Percentiles rank a stretch among this genome's conserved stretches.
phyloP scores from a whole-genome alignment of 805 yeast genomes.

The Cyberlindnera xylosilytica region DNA sequence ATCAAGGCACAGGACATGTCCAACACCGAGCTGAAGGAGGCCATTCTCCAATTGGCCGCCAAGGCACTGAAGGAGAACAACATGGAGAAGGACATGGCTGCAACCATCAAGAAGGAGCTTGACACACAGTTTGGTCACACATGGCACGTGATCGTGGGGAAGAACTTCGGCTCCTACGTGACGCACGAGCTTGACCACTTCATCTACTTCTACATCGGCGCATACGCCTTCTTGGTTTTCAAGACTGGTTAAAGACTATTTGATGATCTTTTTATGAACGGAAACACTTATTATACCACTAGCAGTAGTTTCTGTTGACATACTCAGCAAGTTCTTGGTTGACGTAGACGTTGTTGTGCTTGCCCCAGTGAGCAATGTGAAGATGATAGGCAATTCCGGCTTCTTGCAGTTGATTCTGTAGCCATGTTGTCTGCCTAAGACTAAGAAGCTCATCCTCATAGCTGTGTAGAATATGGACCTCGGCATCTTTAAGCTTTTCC shows the following conservation, averaged over 20 bases:
- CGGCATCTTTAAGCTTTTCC: conserved; percentile 4
- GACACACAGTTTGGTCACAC: conserved; percentile 64
- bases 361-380: conserved; percentile 45
- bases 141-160: conserved; percentile 83
- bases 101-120: conserved; percentile 57
- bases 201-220: conserved; percentile 67
- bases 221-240: conserved; percentile 64
- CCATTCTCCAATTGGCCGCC: conserved; percentile 44
- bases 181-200: conserved; percentile 77
- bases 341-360: conserved; percentile 63
- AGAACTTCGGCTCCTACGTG: conserved; percentile 74
- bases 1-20: conserved; percentile 27
- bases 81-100: conserved; percentile 62
- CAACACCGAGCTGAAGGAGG: conserved; percentile 47
- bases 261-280: background rate
- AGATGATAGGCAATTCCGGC: conserved; percentile 18
- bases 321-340: conserved; percentile 36
- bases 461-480: conserved; percentile 54
- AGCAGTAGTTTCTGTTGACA: conserved; percentile 19
- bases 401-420: conserved; percentile 34
- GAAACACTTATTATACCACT: background rate
- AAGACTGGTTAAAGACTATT: conserved; percentile 46
- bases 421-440: conserved; percentile 42
- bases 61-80: conserved; percentile 42
- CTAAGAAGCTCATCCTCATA: conserved; percentile 62